phyloP scores from a whole-genome alignment of 805 yeast genomes.

The Pichia manshurica region DNA sequence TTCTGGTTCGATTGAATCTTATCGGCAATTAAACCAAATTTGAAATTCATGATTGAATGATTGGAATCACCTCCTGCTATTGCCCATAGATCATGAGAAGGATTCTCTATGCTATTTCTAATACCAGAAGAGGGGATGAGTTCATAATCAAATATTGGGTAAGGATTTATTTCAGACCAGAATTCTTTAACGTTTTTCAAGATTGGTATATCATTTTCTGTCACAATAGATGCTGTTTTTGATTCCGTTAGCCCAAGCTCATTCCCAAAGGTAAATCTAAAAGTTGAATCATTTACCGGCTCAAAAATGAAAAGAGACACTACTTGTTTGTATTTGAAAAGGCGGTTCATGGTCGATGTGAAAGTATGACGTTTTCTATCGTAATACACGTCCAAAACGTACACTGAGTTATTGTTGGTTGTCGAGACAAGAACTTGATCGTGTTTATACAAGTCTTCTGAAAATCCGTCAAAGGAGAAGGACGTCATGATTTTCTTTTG shows the following conservation, averaged over 20 bases:
- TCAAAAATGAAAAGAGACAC: constrained; percentile 25
- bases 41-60: constrained; percentile 24
- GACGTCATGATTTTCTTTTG: constrained; percentile 10
- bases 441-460: constrained; percentile 13
- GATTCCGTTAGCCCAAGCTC: constrained; percentile 24
- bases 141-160: constrained; percentile 25
- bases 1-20: constrained; percentile 12
- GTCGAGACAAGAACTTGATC: constrained; percentile 29
- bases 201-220: constrained; percentile 12
- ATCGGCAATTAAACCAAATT: constrained; percentile 22
- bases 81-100: constrained; percentile 29
- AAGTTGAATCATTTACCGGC: constrained; percentile 13
- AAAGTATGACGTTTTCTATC: constrained; percentile 17
- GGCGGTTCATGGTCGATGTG: constrained; percentile 15
- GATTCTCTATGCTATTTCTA: constrained; percentile 16
- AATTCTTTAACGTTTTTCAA: constrained; percentile 20
- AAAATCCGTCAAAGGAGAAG: constrained; percentile 8
- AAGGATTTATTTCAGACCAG: constrained; percentile 20
- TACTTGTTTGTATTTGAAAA: constrained; percentile 21
- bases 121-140: constrained; percentile 17
- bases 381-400: constrained; percentile 25
- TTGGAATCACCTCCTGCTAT: constrained; percentile 23
- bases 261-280: constrained; percentile 21
- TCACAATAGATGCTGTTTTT: constrained; percentile 17
- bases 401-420: constrained; percentile 16